Evolutionary conservation across 768 basidiomycete species (phyloP).

Genomic region (Gloeopeniophorella convolvens): DNA sequence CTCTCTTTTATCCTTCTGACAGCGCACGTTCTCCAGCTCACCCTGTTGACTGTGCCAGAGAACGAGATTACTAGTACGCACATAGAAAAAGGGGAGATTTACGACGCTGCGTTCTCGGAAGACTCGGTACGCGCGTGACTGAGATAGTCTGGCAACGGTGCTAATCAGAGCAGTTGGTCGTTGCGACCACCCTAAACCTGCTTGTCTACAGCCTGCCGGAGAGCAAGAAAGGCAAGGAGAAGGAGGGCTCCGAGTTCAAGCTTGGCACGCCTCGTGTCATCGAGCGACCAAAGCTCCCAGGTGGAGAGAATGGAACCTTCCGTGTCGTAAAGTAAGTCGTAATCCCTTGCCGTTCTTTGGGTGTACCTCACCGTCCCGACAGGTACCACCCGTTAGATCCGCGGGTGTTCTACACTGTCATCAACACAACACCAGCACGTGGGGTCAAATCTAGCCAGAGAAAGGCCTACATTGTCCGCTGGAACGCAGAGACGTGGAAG

Average conservation of each 20-base stretch:
- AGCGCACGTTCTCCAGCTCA: slow-evolving; percentile 18
- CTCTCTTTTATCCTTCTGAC: neutral
- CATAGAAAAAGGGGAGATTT: slow-evolving; percentile 71
- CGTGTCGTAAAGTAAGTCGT: slow-evolving; percentile 9
- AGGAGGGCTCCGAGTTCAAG: slow-evolving; percentile 23
- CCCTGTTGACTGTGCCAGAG: slow-evolving; percentile 23
- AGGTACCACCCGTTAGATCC: slow-evolving; percentile 54
- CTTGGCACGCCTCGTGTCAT: slow-evolving; percentile 11
- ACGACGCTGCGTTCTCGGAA: slow-evolving; percentile 74
- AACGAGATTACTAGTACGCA: slow-evolving; percentile 42
- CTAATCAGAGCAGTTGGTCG: slow-evolving; percentile 43
- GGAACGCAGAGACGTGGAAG: slow-evolving; percentile 67
- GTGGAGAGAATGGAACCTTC: slow-evolving; percentile 7
- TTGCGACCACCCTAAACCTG: slow-evolving; percentile 59
- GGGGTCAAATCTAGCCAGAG: slow-evolving; percentile 46
- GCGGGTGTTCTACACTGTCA: slow-evolving; percentile 56
- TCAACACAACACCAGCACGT: slow-evolving; percentile 64
- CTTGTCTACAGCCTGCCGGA: slow-evolving; percentile 52
- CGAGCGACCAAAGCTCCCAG: slow-evolving; percentile 14
- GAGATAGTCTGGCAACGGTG: neutral
- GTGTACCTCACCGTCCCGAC: neutral
- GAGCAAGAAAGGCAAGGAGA: slow-evolving; percentile 38
- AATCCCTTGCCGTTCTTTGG: neutral
- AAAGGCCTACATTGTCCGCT: slow-evolving; percentile 62
- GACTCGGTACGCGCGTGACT: slow-evolving; percentile 40